Conservation (phyloP, 2,329 filamentous ascomycete genomes). For the Raffaelea ambrosiae region DNA sequence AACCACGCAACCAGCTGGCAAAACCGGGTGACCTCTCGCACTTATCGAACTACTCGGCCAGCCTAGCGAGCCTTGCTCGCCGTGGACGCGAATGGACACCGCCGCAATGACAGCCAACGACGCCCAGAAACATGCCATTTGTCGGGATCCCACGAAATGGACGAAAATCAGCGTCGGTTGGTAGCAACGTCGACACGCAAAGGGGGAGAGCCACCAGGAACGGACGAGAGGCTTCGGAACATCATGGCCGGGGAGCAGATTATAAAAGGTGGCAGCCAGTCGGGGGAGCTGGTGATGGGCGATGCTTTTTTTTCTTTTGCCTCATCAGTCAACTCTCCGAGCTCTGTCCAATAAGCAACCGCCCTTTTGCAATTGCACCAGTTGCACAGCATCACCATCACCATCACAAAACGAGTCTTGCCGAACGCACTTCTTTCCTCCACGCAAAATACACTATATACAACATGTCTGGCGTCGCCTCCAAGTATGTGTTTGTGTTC, state of each 20-base stretch:
- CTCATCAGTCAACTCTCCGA: too few species aligned
- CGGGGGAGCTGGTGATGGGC: too few species aligned
- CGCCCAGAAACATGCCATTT: conserved; percentile 1
- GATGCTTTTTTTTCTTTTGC: background rate
- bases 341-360: too few species aligned
- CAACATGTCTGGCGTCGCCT: conserved; percentile 5
- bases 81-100: background rate
- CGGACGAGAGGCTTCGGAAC: too few species aligned
- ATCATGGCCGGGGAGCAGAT: too few species aligned
- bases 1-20: conserved; percentile 4
- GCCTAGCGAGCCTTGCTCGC: background rate
- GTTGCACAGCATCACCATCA: background rate
- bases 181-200: too few species aligned
- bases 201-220: too few species aligned
- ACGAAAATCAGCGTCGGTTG: background rate
- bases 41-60: conserved; percentile 7
- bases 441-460: background rate
- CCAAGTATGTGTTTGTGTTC: conserved; percentile 5
- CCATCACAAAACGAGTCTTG: background rate
- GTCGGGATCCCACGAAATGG: background rate
- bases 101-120: background rate
- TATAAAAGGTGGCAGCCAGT: too few species aligned
- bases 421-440: background rate
- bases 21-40: conserved; percentile 10
- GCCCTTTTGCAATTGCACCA: too few species aligned